Evolutionary conservation across 805 yeast genomes (phyloP).

Genomic region (Debaryomyces tyrocola): DNA sequence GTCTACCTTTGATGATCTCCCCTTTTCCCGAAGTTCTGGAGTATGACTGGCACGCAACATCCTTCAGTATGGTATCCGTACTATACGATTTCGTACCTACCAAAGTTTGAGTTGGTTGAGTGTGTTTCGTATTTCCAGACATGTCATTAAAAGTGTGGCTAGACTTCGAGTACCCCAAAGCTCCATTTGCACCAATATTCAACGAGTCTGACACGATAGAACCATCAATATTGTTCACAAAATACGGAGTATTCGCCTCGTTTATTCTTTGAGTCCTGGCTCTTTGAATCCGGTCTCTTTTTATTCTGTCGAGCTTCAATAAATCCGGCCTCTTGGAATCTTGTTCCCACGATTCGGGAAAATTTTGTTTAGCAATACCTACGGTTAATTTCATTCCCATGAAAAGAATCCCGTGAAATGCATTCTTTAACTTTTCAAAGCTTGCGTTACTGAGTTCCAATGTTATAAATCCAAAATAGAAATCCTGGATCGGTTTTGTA

Average conservation of each 20-base stretch:
- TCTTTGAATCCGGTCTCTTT: constrained; percentile 30
- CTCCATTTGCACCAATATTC: constrained; percentile 7
- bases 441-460: constrained; percentile 49
- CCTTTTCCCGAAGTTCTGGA: constrained; percentile 35
- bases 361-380: constrained; percentile 61
- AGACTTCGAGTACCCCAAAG: constrained; percentile 31
- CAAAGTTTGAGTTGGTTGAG: constrained; percentile 29
- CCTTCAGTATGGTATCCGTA: constrained; percentile 29
- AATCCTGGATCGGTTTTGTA: constrained; percentile 54
- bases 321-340: constrained; percentile 45
- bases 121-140: constrained; percentile 35
- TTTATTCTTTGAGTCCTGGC: constrained; percentile 41
- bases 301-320: constrained; percentile 22
- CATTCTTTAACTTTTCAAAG: constrained; percentile 49
- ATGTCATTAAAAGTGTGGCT: constrained; percentile 32
- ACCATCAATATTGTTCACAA: constrained; percentile 22
- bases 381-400: constrained; percentile 70
- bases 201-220: constrained; percentile 9
- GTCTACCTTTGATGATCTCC: constrained; percentile 56
- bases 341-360: constrained; percentile 36
- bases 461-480: constrained; percentile 66
- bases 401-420: constrained; percentile 70
- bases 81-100: constrained; percentile 37
- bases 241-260: constrained; percentile 35
- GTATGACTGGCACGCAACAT: constrained; percentile 21